These are phyloP conservation scores for Coemansia sp. DNA, from an alignment of 192 early-diverging fungal genomes.

Conservation along the genomic window DNA sequence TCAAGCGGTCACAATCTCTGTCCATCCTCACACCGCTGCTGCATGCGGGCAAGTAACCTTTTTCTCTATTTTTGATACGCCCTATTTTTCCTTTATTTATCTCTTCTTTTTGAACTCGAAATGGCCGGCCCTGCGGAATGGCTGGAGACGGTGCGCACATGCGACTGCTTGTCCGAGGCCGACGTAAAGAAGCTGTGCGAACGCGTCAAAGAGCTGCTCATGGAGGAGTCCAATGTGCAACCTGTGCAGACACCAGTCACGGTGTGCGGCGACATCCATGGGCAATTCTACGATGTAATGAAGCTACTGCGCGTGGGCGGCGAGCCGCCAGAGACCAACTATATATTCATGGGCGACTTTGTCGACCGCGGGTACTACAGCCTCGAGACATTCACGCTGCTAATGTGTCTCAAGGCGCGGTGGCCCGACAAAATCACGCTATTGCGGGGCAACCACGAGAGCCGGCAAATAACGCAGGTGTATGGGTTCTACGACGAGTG, in stretches of 20 bases:
- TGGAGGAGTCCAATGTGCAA: constrained; percentile 99
- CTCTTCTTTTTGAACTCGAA: background rate
- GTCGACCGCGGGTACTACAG: constrained; percentile 95
- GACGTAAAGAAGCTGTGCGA: constrained; percentile 99
- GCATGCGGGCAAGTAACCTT: constrained; percentile 16
- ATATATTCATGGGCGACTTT: constrained; percentile 97
- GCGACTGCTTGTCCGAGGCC: constrained; percentile 89
- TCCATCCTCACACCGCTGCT: constrained; percentile 37
- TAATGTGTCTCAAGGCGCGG: constrained; percentile 89
- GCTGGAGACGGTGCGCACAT: constrained; percentile 87
- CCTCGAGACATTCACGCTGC: constrained; percentile 95
- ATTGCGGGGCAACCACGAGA: constrained; percentile 93
- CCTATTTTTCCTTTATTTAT: constrained; percentile 2
- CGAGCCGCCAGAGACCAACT: constrained; percentile 95
- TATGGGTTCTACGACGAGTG: constrained; percentile 99
- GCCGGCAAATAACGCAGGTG: constrained; percentile 94
- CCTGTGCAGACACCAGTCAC: constrained; percentile 94
- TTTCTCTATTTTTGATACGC: background rate
- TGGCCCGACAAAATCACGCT: constrained; percentile 93
- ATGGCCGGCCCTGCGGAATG: constrained; percentile 89
- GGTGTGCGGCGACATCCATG: constrained; percentile 95
- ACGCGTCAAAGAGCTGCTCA: constrained; percentile 94
- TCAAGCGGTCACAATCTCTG: constrained; percentile 45
- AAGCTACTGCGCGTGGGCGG: constrained; percentile 93
- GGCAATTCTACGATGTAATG: constrained; percentile 95